Base-by-base conservation (phyloP, 768 basidiomycete genomes). In the Lactifluus hygrophoroides region DNA sequence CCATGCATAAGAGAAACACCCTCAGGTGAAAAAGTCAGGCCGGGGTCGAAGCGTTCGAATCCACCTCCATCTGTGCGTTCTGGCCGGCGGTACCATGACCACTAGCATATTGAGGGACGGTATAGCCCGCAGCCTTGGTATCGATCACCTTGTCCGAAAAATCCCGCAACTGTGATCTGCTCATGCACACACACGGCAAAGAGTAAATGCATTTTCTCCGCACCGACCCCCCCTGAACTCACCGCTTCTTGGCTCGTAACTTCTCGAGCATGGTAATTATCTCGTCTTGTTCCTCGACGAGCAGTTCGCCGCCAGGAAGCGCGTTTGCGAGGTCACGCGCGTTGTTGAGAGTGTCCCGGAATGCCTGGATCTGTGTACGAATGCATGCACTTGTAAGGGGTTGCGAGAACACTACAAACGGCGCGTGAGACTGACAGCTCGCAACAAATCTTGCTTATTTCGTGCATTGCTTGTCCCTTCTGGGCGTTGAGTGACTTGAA, bases 41-140 rank as follows among this genome's bases (percentile, higher is more conserved):
- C 2, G 86, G 86, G 3, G 86, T 88, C 3, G 86, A 88, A 27
- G 86, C 86, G 57, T 81, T 83, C 14, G 86, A 89, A 66, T 89
- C 86, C 38, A 88, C 70, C 63, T 88, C 86, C 79, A 86, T 85
- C 60, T 74, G 77, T 5, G 65, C 45, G 23, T 75, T 71, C 13
- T 60, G 14, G 63, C 65, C 25, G 65, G 28, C 46, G n/a, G 27
- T 27, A 14, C 46, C 46, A 28, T 28, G 34, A 1, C 44, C 45
- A 23, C 28, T 13, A 0, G 38, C 38, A 35, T 57, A 55, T 38
- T 46, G 53, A 19, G 56, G 58, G 4, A 47, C 50, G 34, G 44
- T 19, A 25, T 61, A 48, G 7, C 69, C 63, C 23, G 38, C 46
- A 10, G 47, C 55, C 8, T 72, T 69, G 30, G 76, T 71, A 14